A percentile compares a stretch with the other conserved stretches of the same genome.
These are phyloP conservation scores for Euphorbia pulcherrima DNA, from an alignment of 345 rosid genomes.

Conservation along the genomic window DNA sequence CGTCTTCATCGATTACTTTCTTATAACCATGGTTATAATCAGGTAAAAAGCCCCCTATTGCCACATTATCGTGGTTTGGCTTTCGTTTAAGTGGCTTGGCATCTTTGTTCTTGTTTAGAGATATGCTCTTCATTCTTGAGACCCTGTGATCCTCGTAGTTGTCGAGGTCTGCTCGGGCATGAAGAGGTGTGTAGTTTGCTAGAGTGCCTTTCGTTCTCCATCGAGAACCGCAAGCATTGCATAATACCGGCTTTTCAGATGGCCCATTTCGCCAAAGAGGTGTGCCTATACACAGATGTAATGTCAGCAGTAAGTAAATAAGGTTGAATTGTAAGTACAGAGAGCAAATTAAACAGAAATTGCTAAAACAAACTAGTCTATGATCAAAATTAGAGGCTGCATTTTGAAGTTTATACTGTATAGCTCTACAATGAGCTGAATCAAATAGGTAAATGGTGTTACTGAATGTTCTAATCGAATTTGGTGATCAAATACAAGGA, in stretches of 20 bases:
- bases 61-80: slow-evolving; percentile 43
- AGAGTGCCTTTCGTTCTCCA: slow-evolving; percentile 91
- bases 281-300: slow-evolving; percentile 50
- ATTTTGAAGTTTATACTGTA: background rate
- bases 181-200: slow-evolving; percentile 78
- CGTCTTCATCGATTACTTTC: slow-evolving; percentile 68
- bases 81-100: slow-evolving; percentile 68
- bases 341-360: background rate
- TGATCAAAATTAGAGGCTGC: background rate
- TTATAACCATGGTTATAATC: slow-evolving; percentile 52
- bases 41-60: slow-evolving; percentile 33
- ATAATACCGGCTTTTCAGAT: slow-evolving; percentile 92
- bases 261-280: slow-evolving; percentile 99
- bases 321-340: background rate
- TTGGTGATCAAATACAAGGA: background rate
- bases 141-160: slow-evolving; percentile 55
- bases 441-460: slow-evolving; percentile 5
- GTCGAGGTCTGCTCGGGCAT: slow-evolving; percentile 61
- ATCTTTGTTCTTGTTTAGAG: slow-evolving; percentile 60
- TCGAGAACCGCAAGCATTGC: slow-evolving; percentile 99
- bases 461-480: background rate
- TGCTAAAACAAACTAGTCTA: background rate
- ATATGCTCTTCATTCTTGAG: slow-evolving; percentile 53
- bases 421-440: slow-evolving; percentile 11
- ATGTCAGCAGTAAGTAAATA: slow-evolving; percentile 19